Evolutionary conservation across 2,329 filamentous ascomycete genomes (phyloP).

Genomic region (Pseudovirgaria hyperparasitica): DNA sequence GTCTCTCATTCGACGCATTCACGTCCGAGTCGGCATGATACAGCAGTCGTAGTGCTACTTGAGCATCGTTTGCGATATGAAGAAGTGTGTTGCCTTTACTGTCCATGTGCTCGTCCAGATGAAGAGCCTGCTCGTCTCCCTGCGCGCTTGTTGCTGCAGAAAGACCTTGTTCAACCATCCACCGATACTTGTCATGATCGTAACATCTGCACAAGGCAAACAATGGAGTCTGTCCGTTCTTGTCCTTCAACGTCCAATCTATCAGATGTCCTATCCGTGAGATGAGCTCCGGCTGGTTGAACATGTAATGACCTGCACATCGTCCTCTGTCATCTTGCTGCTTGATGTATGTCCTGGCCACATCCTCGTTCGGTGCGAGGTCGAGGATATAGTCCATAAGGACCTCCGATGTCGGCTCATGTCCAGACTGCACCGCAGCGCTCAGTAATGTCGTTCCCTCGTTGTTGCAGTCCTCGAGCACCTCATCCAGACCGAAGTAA

Average conservation of each 20-base stretch:
- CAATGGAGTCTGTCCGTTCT: constrained; percentile 93
- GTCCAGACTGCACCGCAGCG: constrained; percentile 76
- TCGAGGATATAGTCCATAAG: constrained; percentile 58
- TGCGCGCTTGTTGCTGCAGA: constrained; percentile 62
- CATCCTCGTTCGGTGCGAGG: constrained; percentile 39
- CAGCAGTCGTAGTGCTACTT: constrained; percentile 62
- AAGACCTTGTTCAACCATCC: constrained; percentile 77
- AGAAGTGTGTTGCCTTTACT: constrained; percentile 85
- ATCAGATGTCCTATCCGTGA: constrained; percentile 61
- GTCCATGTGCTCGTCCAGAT: constrained; percentile 87
- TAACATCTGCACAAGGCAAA: constrained; percentile 94
- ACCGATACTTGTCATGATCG: constrained; percentile 74
- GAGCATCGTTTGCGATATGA: constrained; percentile 85
- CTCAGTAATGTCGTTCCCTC: constrained; percentile 83
- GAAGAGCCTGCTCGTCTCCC: constrained; percentile 64
- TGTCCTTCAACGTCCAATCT: constrained; percentile 83
- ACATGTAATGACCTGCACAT: constrained; percentile 90
- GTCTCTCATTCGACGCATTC: constrained; percentile 89
- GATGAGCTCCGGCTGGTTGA: constrained; percentile 77
- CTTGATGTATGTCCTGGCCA: constrained; percentile 55
- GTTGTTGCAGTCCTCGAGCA: constrained; percentile 77
- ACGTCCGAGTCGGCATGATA: constrained; percentile 85
- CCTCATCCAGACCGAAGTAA: constrained; percentile 56
- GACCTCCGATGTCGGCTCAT: constrained; percentile 60
- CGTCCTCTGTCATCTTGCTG: constrained; percentile 74